These are phyloP conservation scores for Rhodotorula kratochvilovae DNA, from an alignment of 768 basidiomycete species.

Conservation along the genomic window DNA sequence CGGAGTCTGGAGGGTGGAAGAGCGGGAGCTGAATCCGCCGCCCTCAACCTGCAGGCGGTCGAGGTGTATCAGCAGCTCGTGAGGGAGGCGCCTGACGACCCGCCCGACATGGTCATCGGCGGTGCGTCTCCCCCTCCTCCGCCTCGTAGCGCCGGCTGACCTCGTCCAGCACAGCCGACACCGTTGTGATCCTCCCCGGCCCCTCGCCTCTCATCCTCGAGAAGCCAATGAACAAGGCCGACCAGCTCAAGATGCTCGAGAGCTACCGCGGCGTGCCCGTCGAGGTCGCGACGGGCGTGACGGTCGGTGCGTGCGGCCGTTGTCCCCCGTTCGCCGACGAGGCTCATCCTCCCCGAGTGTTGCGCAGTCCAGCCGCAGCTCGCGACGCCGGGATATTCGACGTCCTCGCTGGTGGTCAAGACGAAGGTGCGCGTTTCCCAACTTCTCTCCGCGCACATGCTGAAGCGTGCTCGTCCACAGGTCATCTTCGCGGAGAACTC, in stretches of 20 bases:
- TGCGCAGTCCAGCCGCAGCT: slow-evolving; percentile 27
- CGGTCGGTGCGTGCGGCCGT: slow-evolving; percentile 57
- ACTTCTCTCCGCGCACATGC: neutral
- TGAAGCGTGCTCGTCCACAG: neutral
- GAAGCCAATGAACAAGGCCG: slow-evolving; percentile 72
- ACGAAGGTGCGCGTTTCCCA: neutral
- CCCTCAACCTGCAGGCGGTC: slow-evolving; percentile 53
- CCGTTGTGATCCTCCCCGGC: slow-evolving; percentile 75
- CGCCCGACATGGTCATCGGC: slow-evolving; percentile 73
- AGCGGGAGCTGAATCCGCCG: neutral
- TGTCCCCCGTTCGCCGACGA: neutral
- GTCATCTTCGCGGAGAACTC: slow-evolving; percentile 37
- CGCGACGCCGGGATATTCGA: slow-evolving; percentile 21
- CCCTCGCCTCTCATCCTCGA: slow-evolving; percentile 66
- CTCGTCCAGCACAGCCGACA: slow-evolving; percentile 65
- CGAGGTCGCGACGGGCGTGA: slow-evolving; percentile 87
- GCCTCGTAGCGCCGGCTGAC: neutral
- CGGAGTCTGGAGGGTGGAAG: neutral
- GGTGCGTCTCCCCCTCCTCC: slow-evolving; percentile 49
- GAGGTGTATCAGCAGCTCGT: slow-evolving; percentile 85
- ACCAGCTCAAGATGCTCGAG: slow-evolving; percentile 79
- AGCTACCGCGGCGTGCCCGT: slow-evolving; percentile 81
- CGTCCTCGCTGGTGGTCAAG: slow-evolving; percentile 6
- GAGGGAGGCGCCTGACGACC: slow-evolving; percentile 60
- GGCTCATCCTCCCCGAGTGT: neutral